Evolutionary conservation across 768 basidiomycete species (phyloP), one percentile per base, ranked within the genome.

Genomic region (Cystobasidium tubakii): DNA sequence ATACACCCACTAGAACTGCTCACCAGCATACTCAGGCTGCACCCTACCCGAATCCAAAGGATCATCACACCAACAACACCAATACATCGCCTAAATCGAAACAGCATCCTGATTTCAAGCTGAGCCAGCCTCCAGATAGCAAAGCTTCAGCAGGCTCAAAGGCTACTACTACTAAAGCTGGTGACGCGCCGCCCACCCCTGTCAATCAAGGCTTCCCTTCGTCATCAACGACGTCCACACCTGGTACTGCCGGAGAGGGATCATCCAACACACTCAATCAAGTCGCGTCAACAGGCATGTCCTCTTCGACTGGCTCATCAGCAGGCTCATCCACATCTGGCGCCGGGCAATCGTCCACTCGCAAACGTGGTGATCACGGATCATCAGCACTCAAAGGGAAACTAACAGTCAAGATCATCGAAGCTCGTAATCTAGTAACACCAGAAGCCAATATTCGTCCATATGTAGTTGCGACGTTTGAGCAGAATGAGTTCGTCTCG

Each of bases 401-500:
- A 82, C 89, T 99, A 69, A 91, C 91, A 79, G 89, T 99, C 82
- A 98, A 98, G 82, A 87, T 99, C 80, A 92, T 99, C 82, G 88
- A 89, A 77, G 96, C 91, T 15, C 87, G 91, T 62, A 86, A 86
- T 12, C 88, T 99, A 80, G 88, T 88, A 76, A 88, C 92, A 66
- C 85, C 85, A 54, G 85, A 87, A 17, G 81, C 84, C 75, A 55
- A 76, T 1, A 87, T 90, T 1, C 85, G 87, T 0, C 91, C 93
- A 21, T 98, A 99, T 81, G 90, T 93, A 78, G 94, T 98, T 81
- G 93, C 94, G 77, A 90, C 93, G 82, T 99, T 97, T 82, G 96
- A 99, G 84, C 90, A 98, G 82, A 97, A 92, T 85, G 96, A 99
- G 82, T 99, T 97, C 80, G 88, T 99, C 81, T 88, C 88, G 78